Evolutionary conservation across 192 early-diverging fungal genomes (phyloP).

Genomic region (Coemansia sp.): DNA sequence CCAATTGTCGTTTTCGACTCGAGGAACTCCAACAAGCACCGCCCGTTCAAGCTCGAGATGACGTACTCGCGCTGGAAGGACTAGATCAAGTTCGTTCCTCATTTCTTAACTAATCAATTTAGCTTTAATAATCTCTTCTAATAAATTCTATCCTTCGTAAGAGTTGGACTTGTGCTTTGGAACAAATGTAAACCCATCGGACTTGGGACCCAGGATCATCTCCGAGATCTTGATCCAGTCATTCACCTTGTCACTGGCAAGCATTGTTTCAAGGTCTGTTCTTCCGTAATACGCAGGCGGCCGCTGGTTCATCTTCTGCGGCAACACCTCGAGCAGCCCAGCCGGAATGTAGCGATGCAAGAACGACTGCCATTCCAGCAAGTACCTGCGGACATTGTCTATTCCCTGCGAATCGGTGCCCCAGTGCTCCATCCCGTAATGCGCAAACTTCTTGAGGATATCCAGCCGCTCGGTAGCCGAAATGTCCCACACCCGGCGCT

Average conservation of each 20-base stretch:
- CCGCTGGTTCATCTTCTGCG: slow-evolving; percentile 89
- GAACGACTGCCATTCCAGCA: slow-evolving; percentile 80
- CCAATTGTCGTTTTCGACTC: slow-evolving; percentile 26
- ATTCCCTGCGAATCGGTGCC: slow-evolving; percentile 87
- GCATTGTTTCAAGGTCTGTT: slow-evolving; percentile 90
- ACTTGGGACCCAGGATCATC: slow-evolving; percentile 85
- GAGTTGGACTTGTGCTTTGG: slow-evolving; percentile 96
- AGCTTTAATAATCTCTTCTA: background rate
- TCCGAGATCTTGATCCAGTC: slow-evolving; percentile 97
- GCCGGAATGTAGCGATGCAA: slow-evolving; percentile 83
- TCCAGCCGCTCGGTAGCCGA: slow-evolving; percentile 86
- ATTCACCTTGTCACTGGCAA: slow-evolving; percentile 72
- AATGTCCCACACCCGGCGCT: slow-evolving; percentile 87
- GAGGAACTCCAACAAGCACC: slow-evolving; percentile 12
- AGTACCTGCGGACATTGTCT: slow-evolving; percentile 74
- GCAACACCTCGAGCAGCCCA: slow-evolving; percentile 87
- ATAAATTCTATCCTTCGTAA: slow-evolving; percentile 47
- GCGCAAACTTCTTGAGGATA: slow-evolving; percentile 76
- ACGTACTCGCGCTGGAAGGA: slow-evolving; percentile 13
- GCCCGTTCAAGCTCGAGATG: slow-evolving; percentile 22
- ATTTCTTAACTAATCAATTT: background rate
- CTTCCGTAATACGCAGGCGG: slow-evolving; percentile 83
- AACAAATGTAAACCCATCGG: slow-evolving; percentile 81
- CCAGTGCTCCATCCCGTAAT: slow-evolving; percentile 95
- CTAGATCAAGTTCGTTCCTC: background rate